These are phyloP conservation scores for Diaporthe destruens DNA, from an alignment of 2,329 filamentous ascomycete species.

Conservation along the genomic window DNA sequence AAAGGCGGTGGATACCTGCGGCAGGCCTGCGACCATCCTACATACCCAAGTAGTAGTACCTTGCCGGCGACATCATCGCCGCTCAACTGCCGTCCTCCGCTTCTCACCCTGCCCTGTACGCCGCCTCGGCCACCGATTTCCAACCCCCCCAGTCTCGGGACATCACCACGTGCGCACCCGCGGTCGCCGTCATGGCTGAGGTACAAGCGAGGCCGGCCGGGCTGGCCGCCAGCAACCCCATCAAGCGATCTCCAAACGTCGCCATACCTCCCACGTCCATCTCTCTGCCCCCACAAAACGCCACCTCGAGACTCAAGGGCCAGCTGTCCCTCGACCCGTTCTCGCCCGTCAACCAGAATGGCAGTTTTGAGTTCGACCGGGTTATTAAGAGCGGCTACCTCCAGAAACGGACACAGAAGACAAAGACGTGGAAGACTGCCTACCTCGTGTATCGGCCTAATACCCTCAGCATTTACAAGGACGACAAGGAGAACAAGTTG, in stretches of 20 bases:
- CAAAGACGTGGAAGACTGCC: conserved; percentile 93
- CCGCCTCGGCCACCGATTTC: not conserved
- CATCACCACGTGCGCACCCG: not conserved
- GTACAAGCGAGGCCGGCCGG: conserved; percentile 45
- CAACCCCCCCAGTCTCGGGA: not conserved
- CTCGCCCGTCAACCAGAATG: conserved; percentile 92
- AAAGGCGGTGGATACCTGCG: conserved; percentile 29
- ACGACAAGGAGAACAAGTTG: conserved; percentile 88
- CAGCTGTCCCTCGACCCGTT: conserved; percentile 73
- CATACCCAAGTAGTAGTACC: no score
- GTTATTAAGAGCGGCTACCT: conserved; percentile 91
- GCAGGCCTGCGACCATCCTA: conserved; percentile 31
- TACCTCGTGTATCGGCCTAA: conserved; percentile 93
- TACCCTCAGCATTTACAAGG: conserved; percentile 91
- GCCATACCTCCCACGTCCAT: conserved; percentile 45
- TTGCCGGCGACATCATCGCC: conserved; percentile 12
- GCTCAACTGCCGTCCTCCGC: not conserved
- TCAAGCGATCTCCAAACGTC: conserved; percentile 39
- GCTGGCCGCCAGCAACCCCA: conserved; percentile 43
- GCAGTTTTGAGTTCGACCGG: conserved; percentile 95
- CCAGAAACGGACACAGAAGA: conserved; percentile 91
- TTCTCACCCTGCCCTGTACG: not conserved
- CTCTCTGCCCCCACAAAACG: conserved; percentile 46
- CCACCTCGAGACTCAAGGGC: conserved; percentile 50
- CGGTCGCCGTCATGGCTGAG: conserved; percentile 44